Conservation (phyloP, 257 asterid genomes). For the Cordia subcordata region DNA sequence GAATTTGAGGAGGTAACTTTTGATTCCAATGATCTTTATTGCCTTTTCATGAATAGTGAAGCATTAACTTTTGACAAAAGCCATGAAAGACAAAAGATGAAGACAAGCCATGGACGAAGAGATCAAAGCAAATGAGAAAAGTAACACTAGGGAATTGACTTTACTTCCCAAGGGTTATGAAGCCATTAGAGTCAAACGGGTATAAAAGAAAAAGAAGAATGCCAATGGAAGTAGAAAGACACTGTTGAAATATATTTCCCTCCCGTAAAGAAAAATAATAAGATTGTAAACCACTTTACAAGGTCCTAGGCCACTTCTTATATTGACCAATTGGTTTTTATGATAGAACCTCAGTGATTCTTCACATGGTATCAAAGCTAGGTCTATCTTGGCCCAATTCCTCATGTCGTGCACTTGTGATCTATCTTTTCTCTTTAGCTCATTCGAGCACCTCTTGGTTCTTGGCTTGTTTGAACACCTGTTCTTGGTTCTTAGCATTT, state of each 20-base stretch:
- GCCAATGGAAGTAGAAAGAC: background rate
- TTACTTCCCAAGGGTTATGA: background rate
- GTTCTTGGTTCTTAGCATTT: no score
- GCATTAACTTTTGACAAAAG: background rate
- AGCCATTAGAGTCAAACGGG: conserved; percentile 1
- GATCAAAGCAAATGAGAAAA: no score
- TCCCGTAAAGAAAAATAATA: no score
- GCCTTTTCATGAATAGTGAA: no score
- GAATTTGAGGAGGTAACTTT: background rate
- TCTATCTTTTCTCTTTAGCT: no score
- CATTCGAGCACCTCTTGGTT: no score
- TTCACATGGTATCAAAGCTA: conserved; percentile 2
- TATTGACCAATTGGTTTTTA: no score
- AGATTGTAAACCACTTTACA: background rate
- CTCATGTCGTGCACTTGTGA: no score
- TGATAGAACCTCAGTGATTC: no score
- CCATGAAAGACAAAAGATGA: background rate
- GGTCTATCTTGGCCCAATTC: background rate
- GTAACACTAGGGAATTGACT: background rate
- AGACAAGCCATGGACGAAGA: background rate
- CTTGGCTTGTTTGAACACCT: no score
- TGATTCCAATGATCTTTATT: conserved; percentile 14
- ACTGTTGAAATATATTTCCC: no score
- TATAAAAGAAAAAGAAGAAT: conserved; percentile 1
- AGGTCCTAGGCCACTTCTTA: background rate